These are phyloP conservation scores for Ricinus communis DNA, from an alignment of 345 rosid species.

Conservation along the genomic window DNA sequence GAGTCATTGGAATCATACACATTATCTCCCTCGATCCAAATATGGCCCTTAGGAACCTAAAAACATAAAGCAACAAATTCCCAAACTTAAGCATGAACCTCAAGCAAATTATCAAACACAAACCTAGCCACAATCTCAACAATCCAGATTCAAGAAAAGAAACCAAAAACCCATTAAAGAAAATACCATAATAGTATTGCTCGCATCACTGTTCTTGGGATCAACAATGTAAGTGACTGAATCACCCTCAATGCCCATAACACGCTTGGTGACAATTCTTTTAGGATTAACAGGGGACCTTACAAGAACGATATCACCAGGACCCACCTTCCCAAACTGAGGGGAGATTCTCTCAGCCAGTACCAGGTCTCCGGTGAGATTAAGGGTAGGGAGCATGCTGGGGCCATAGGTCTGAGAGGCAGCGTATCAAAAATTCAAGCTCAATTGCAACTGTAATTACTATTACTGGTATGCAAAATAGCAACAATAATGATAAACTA, in stretches of 20 bases:
- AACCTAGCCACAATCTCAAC: background rate
- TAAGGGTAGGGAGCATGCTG: conserved; percentile 72
- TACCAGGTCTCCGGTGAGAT: conserved; percentile 44
- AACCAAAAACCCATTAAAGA: conserved; percentile 5
- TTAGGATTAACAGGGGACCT: conserved; percentile 59
- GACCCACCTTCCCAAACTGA: conserved; percentile 41
- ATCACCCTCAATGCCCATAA: conserved; percentile 66
- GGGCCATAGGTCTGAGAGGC: conserved; percentile 57
- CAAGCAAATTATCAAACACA: no score
- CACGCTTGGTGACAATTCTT: conserved; percentile 49
- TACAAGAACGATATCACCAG: conserved; percentile 64
- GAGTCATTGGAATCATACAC: conserved; percentile 59
- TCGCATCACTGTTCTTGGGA: conserved; percentile 38
- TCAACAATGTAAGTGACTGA: conserved; percentile 46
- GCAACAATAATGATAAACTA: background rate
- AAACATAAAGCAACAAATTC: background rate
- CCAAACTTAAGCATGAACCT: background rate
- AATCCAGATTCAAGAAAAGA: conserved; percentile 1
- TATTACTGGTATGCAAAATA: background rate
- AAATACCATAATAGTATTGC: conserved; percentile 49
- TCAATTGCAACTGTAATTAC: background rate
- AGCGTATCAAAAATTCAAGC: background rate
- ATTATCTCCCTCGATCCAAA: conserved; percentile 77
- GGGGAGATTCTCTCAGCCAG: conserved; percentile 57
- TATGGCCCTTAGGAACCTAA: conserved; percentile 75